Evolutionary conservation across 1,284 basidiomycete species (phyloP).

Genomic region (Ustilago vetiveriae): DNA sequence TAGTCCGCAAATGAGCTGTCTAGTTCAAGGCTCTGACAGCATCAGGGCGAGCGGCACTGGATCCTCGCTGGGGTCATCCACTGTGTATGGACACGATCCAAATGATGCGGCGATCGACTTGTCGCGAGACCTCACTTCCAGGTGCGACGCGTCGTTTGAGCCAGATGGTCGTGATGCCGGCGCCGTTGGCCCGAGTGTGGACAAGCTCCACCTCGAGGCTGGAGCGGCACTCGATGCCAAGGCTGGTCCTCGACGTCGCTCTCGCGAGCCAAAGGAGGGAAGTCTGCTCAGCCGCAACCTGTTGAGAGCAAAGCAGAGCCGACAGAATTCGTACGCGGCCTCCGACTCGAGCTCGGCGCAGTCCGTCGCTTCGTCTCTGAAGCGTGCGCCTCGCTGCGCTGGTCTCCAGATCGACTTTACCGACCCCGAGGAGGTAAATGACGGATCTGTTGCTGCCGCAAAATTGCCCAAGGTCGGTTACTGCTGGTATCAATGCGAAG

Average conservation of each 20-base stretch:
- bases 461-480: background rate
- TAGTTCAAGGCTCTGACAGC: background rate
- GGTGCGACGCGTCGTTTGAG: background rate
- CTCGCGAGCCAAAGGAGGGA: constrained; percentile 29
- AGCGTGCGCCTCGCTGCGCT: constrained; percentile 33
- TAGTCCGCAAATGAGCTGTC: constrained; percentile 2
- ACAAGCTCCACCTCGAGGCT: too few relatives aligned
- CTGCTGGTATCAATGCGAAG: constrained; percentile 55
- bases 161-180: background rate
- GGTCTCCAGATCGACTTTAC: constrained; percentile 30
- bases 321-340: constrained; percentile 14
- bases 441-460: background rate
- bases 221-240: background rate
- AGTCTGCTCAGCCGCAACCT: constrained; percentile 32
- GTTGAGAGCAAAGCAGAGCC: constrained; percentile 15
- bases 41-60: constrained; percentile 19
- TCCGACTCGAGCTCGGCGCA: constrained; percentile 39
- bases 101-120: constrained; percentile 2
- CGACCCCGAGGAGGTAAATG: constrained; percentile 11
- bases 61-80: constrained; percentile 34
- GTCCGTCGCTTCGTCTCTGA: constrained; percentile 14
- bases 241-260: constrained; percentile 13
- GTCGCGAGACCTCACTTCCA: background rate
- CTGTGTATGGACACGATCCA: constrained; percentile 25
- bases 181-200: too few relatives aligned